Evolutionary conservation across 805 yeast genomes (phyloP).

Genomic region (Teunomyces gatunensis): DNA sequence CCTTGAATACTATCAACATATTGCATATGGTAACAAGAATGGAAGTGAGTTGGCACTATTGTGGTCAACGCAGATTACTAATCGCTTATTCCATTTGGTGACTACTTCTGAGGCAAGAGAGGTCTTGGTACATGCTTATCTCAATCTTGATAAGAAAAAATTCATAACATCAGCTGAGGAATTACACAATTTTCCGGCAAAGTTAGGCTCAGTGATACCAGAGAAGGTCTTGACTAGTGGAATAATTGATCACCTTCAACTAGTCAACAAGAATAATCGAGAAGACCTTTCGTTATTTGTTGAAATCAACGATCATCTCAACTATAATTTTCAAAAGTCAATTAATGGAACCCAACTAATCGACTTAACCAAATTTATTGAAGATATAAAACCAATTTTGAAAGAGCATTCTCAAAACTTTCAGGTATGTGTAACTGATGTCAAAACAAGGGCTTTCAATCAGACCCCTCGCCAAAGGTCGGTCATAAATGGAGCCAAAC

Average conservation of each 20-base stretch:
- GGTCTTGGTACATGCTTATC: constrained; percentile 52
- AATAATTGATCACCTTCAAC: constrained; percentile 51
- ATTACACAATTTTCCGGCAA: neutral
- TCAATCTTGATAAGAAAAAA: constrained; percentile 27
- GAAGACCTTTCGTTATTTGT: constrained; percentile 19
- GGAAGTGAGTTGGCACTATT: constrained; percentile 22
- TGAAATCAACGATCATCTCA: constrained; percentile 20
- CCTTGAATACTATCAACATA: neutral
- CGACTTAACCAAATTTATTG: constrained; percentile 26
- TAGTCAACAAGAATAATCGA: constrained; percentile 12
- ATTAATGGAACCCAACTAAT: constrained; percentile 17
- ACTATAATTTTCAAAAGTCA: constrained; percentile 8
- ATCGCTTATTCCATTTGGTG: constrained; percentile 40
- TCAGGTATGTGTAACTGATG: constrained; percentile 39
- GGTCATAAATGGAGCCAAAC: constrained; percentile 47
- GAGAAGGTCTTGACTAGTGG: constrained; percentile 54
- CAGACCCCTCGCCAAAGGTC: constrained; percentile 48
- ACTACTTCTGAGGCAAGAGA: constrained; percentile 59
- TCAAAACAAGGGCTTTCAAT: constrained; percentile 55
- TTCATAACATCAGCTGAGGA: constrained; percentile 11
- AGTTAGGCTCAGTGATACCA: neutral
- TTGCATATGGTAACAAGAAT: constrained; percentile 7
- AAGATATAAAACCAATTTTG: constrained; percentile 12
- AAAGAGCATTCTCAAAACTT: constrained; percentile 11
- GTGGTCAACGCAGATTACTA: constrained; percentile 43